A percentile compares a stretch with the other conserved stretches of the same genome.
phyloP scores from a whole-genome alignment of 805 yeast genomes.

The Candida verbasci region DNA sequence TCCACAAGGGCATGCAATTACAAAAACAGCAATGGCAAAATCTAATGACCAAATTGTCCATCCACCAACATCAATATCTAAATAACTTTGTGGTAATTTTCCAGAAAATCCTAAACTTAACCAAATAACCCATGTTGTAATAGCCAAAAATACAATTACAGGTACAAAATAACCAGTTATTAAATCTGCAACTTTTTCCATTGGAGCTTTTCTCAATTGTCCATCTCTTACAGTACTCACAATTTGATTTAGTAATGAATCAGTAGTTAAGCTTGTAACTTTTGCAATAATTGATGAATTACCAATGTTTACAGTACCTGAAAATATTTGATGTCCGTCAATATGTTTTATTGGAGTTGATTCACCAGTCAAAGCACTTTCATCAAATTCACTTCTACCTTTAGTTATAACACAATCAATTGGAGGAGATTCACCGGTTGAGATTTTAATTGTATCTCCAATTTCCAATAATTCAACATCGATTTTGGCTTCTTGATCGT shows the following conservation, averaged over 20 bases:
- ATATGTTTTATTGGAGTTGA: slow-evolving; percentile 53
- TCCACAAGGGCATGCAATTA: slow-evolving; percentile 84
- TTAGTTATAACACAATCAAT: slow-evolving; percentile 50
- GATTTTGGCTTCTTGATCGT: slow-evolving; percentile 24
- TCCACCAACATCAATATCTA: slow-evolving; percentile 66
- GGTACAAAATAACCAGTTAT: slow-evolving; percentile 75
- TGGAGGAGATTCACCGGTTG: slow-evolving; percentile 59
- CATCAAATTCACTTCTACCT: slow-evolving; percentile 51
- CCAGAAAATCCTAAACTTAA: slow-evolving; percentile 52
- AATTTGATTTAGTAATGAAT: slow-evolving; percentile 65
- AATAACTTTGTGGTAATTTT: slow-evolving; percentile 47
- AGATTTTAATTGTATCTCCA: slow-evolving; percentile 46
- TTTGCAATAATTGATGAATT: slow-evolving; percentile 49
- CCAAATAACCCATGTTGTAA: slow-evolving; percentile 69
- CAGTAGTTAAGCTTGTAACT: slow-evolving; percentile 55
- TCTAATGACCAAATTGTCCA: slow-evolving; percentile 77
- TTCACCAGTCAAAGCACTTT: slow-evolving; percentile 61
- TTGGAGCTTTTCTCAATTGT: slow-evolving; percentile 67
- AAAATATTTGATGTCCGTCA: slow-evolving; percentile 63
- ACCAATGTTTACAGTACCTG: slow-evolving; percentile 70
- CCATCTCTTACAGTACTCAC: slow-evolving; percentile 69
- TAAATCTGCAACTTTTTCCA: slow-evolving; percentile 64
- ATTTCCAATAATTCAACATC: slow-evolving; percentile 45
- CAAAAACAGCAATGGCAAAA: slow-evolving; percentile 75
- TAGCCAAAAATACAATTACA: slow-evolving; percentile 53